phyloP scores from a whole-genome alignment of 805 yeast species.

The Saccharomycopsis schoenii region DNA sequence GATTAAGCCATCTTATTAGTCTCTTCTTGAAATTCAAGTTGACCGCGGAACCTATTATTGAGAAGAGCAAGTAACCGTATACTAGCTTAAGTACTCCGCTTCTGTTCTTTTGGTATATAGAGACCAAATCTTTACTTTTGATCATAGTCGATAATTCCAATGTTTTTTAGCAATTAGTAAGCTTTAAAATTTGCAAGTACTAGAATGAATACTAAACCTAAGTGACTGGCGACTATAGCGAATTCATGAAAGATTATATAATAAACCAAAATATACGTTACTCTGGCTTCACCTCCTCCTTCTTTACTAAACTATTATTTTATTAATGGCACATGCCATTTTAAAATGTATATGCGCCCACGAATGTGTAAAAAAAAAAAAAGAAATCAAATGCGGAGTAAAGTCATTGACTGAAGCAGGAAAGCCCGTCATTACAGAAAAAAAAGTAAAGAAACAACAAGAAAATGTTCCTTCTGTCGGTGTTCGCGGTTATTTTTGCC shows the following conservation, averaged over 20 bases:
- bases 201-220: no score
- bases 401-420: not conserved
- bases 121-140: not conserved
- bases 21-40: slow-evolving; percentile 9
- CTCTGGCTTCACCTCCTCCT: not conserved
- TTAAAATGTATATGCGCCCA: not conserved
- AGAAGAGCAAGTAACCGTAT: slow-evolving; percentile 12
- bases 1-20: slow-evolving; percentile 21
- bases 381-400: not conserved
- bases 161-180: no score
- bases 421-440: not conserved
- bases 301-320: not conserved
- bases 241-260: not conserved
- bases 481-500: no score
- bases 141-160: not conserved
- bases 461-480: not conserved
- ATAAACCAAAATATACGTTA: no score
- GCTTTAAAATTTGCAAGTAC: no score
- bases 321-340: not conserved
- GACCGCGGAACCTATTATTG: slow-evolving; percentile 16
- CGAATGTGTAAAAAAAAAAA: not conserved
- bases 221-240: not conserved
- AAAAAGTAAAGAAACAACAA: not conserved
- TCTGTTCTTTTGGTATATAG: slow-evolving; percentile 8
- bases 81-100: slow-evolving; percentile 4